These are phyloP conservation scores for Fusarium acutatum DNA, from an alignment of 2,329 filamentous ascomycete species.

Conservation along the genomic window DNA sequence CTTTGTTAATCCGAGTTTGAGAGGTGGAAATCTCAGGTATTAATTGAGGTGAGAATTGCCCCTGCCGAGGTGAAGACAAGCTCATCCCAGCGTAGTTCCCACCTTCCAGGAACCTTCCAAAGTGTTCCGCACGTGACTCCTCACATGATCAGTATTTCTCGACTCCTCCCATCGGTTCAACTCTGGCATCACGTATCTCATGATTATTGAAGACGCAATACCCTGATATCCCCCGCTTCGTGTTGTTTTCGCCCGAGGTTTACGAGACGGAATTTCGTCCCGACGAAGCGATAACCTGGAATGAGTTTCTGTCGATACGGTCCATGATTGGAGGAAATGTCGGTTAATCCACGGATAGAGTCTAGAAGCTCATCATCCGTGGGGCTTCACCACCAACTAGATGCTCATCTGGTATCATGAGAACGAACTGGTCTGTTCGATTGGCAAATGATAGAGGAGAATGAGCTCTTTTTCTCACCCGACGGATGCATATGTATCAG, in stretches of 20 bases:
- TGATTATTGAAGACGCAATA: not conserved
- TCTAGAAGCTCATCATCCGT: slow-evolving; percentile 7
- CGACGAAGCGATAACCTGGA: slow-evolving; percentile 25
- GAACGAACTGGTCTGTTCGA: slow-evolving; percentile 9
- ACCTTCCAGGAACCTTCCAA: not conserved
- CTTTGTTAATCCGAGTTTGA: not conserved
- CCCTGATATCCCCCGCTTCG: not conserved
- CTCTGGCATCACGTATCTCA: not conserved
- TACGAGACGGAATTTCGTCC: slow-evolving; percentile 29
- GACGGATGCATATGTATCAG: slow-evolving; percentile 19
- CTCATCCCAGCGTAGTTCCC: not conserved
- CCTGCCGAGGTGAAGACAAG: not conserved
- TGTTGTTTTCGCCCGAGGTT: not conserved
- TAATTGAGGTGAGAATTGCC: not conserved
- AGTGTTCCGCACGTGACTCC: not conserved
- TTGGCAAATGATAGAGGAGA: slow-evolving; percentile 22
- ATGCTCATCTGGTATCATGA: slow-evolving; percentile 32
- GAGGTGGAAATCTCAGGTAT: not conserved
- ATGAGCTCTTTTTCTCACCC: not conserved
- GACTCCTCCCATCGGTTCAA: not conserved
- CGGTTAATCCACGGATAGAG: slow-evolving; percentile 18
- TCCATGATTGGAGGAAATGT: not conserved
- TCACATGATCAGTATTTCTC: not conserved
- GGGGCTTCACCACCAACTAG: slow-evolving; percentile 33
- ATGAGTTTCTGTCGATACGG: not conserved